Evolutionary conservation across 495 filamentous ascomycete species (phyloP), one percentile per base, ranked within the genome.

Genomic region (Evernia prunastri): DNA sequence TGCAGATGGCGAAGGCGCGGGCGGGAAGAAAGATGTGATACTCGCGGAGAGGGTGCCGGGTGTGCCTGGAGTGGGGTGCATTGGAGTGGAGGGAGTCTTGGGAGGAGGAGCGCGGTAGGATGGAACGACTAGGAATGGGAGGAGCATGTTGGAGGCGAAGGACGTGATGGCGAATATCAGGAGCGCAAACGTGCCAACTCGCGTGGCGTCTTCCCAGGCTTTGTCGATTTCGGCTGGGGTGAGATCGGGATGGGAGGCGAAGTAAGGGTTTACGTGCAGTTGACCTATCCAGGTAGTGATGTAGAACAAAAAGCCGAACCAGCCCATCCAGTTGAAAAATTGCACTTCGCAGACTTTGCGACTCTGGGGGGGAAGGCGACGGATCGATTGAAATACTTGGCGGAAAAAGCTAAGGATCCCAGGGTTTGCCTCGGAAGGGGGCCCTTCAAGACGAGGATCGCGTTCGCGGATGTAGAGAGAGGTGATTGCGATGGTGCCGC

Each of bases 291-390:
- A 96, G 35, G 89, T 94, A 2, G 90, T 94, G 10, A 91, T 88
- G 76, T 96, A 96, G 75, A 92, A 96, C 0, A 96, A 80, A 77
- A 96, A 93, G 23, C 92, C 92, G 70, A 96, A 96, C 88, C 92
- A 96, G 63, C 89, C 92, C 66, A 96, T 86, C 92, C 92, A 96
- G 33, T 89, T 89, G 62, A 88, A 90, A 69, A 96, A 84, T 72
- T 96, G 91, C 0, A 94, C 90, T 66, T 89, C 78, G 73, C 92
- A 96, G 64, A 96, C 89, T 68, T 85, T 87, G 27, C 81, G 78
- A 68, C 92, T 91, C 71, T 96, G 89, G 4, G 85, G 84, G 1
- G 92, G 90, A 4, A 96, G 80, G 57, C 84, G 78, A 61, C 81
- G 82, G 64, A 93, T 87, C 3, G 91, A 89, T 47, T 82, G 84